A percentile compares a stretch with the other conserved stretches of the same genome.
phyloP scores from a whole-genome alignment of 176 grass and related monocot species.

The Oropetium thomaeum region DNA sequence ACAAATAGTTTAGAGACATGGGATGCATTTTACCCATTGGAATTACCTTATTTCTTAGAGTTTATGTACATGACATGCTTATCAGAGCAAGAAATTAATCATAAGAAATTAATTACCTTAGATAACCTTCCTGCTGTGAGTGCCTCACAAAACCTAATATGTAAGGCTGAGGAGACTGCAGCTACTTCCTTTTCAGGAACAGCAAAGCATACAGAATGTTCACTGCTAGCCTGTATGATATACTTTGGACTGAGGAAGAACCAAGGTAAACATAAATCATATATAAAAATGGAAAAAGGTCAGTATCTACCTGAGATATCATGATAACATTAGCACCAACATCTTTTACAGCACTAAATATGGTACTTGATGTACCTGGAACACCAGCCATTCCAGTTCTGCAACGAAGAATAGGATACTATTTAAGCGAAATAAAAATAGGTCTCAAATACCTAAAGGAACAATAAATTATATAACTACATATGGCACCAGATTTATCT shows the following conservation, averaged over 20 bases:
- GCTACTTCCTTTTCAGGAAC: slow-evolving; percentile 92
- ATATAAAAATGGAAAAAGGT: slow-evolving; percentile 19
- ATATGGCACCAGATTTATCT: slow-evolving; percentile 18
- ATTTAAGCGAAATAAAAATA: slow-evolving; percentile 31
- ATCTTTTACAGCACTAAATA: slow-evolving; percentile 87
- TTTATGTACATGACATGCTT: neutral
- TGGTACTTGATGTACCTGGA: slow-evolving; percentile 90
- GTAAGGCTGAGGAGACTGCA: slow-evolving; percentile 72
- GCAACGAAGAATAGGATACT: slow-evolving; percentile 30
- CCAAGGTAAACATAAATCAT: slow-evolving; percentile 24
- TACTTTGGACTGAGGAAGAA: slow-evolving; percentile 41
- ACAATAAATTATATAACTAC: slow-evolving; percentile 9
- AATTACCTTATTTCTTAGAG: neutral
- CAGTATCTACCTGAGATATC: slow-evolving; percentile 85
- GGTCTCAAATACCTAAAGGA: neutral
- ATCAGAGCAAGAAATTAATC: neutral
- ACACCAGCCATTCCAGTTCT: slow-evolving; percentile 99
- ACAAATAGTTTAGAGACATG: too few relatives aligned
- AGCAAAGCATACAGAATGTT: slow-evolving; percentile 98
- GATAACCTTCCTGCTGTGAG: slow-evolving; percentile 89
- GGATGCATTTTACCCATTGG: too few relatives aligned
- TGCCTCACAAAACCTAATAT: slow-evolving; percentile 72
- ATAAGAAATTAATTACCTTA: slow-evolving; percentile 48
- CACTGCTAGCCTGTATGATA: slow-evolving; percentile 83
- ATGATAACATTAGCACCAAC: slow-evolving; percentile 99